Conservation (phyloP, 768 basidiomycete genomes). For the Pholiota molesta region DNA sequence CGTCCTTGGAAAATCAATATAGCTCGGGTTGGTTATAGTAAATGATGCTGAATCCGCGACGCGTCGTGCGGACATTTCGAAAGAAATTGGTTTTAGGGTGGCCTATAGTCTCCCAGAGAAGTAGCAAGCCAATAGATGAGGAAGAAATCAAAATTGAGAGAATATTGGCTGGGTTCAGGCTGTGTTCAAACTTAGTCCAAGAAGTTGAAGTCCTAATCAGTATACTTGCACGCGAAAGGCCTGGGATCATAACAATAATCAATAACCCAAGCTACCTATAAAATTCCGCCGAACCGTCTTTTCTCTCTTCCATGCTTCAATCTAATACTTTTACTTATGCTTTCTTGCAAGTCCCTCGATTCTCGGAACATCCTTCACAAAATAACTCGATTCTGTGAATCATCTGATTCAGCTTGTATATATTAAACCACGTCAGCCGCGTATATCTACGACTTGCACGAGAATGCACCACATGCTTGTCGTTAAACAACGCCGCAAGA, state of each 20-base stretch:
- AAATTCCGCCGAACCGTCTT: not conserved
- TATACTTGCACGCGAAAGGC: not conserved
- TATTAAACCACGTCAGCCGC: constrained; percentile 37
- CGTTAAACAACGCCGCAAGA: constrained; percentile 78
- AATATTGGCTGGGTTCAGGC: not conserved
- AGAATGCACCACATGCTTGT: constrained; percentile 42
- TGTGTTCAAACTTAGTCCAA: too few species aligned
- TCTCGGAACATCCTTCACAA: too few species aligned
- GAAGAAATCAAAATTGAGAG: not conserved
- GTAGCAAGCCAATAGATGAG: too few species aligned
- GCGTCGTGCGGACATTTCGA: constrained; percentile 30
- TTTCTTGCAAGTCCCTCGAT: too few species aligned
- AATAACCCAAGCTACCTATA: not conserved
- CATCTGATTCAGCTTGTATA: not conserved
- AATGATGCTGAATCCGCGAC: constrained; percentile 26
- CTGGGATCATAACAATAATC: not conserved
- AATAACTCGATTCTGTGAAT: too few species aligned
- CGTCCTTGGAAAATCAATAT: constrained; percentile 59
- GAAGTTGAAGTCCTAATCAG: not conserved
- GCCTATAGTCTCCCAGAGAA: not conserved
- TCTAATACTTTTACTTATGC: too few species aligned
- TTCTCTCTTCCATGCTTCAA: not conserved
- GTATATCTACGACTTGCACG: constrained; percentile 67
- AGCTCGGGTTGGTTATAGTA: constrained; percentile 57
- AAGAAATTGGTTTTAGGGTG: not conserved